Evolutionary conservation across 2,329 filamentous ascomycete genomes (phyloP).

Genomic region (Epichloe uncinata): DNA sequence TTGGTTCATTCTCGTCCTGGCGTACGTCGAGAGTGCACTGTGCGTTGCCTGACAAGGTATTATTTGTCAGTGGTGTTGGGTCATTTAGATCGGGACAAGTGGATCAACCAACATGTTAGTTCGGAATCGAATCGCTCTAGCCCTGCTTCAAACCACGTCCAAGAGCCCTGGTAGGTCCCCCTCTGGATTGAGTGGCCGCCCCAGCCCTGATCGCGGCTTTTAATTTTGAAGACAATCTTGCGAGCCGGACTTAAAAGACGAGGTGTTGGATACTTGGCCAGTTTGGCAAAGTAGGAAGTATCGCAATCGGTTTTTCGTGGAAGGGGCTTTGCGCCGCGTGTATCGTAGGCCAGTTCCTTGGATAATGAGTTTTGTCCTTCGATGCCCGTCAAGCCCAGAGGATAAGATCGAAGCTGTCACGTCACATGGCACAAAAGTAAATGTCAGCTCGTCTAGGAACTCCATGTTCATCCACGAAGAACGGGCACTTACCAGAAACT

Average conservation of each 20-base stretch:
- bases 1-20: conserved; percentile 10
- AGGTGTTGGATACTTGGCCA: conserved; percentile 27
- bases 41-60: conserved; percentile 13
- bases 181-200: conserved; percentile 19
- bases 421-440: conserved; percentile 1
- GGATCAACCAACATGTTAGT: conserved; percentile 14
- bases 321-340: conserved; percentile 15
- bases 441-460: neutral
- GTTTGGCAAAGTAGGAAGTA: conserved; percentile 15
- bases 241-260: conserved; percentile 36
- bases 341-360: conserved; percentile 18
- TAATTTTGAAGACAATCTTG: conserved; percentile 47
- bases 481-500: conserved; percentile 18
- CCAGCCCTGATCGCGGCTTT: conserved; percentile 47
- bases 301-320: conserved; percentile 16
- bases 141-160: conserved; percentile 52
- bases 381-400: conserved; percentile 22
- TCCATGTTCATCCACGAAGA: too few relatives aligned
- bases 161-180: conserved; percentile 35
- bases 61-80: conserved; percentile 1
- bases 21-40: conserved; percentile 18
- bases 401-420: conserved; percentile 23
- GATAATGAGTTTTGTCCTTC: conserved; percentile 14
- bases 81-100: neutral
- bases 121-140: conserved; percentile 39